Conservation (phyloP, 192 early-diverging fungal species). For the Entophlyctis helioformis region DNA sequence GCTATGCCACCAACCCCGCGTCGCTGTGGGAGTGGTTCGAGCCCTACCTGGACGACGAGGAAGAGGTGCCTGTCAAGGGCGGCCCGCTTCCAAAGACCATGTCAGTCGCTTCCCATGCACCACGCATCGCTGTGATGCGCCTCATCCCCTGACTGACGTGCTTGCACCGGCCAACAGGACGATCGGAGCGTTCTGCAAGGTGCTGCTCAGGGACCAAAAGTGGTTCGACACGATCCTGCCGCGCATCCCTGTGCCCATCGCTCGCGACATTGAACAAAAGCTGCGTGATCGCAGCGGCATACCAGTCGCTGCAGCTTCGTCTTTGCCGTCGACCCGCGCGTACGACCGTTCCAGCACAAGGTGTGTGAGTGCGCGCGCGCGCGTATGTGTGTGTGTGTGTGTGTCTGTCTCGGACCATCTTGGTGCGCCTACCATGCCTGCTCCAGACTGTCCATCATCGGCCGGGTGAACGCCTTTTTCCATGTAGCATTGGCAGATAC, state of each 20-base stretch:
- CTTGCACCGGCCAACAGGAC: slow-evolving; percentile 30
- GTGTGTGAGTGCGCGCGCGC: no score
- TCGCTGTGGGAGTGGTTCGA: slow-evolving; percentile 72
- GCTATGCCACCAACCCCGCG: slow-evolving; percentile 66
- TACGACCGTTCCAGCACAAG: no score
- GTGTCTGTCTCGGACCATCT: no score
- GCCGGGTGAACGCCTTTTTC: no score
- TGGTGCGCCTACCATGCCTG: no score
- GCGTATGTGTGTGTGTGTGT: no score
- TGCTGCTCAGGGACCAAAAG: slow-evolving; percentile 62
- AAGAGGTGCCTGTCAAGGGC: slow-evolving; percentile 48
- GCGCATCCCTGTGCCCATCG: slow-evolving; percentile 71
- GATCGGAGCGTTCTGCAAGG: slow-evolving; percentile 55
- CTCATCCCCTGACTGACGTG: background rate
- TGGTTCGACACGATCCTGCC: slow-evolving; percentile 70
- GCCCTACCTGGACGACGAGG: slow-evolving; percentile 66
- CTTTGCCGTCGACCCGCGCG: no score
- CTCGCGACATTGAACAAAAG: slow-evolving; percentile 58
- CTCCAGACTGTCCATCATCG: no score
- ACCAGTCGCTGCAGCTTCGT: no score
- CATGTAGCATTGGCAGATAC: no score
- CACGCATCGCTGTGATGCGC: background rate
- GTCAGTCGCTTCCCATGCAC: slow-evolving; percentile 22
- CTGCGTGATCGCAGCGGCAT: no score
- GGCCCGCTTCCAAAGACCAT: slow-evolving; percentile 43